These are phyloP conservation scores for Diaporthe citri DNA, from an alignment of 2,329 filamentous ascomycete genomes.

Conservation along the genomic window DNA sequence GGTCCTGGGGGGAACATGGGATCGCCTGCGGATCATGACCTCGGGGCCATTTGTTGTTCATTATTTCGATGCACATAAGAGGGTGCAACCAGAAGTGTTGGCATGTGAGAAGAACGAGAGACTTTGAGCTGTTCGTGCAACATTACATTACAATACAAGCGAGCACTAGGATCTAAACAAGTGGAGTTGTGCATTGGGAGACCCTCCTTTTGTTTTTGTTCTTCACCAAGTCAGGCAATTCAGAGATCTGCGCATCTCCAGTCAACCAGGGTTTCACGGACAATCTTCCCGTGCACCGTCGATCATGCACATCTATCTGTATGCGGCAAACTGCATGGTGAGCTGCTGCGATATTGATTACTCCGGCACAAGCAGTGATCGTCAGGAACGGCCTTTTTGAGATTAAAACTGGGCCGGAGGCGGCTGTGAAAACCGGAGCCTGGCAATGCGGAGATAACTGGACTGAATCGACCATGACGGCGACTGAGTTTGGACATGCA, in stretches of 20 bases:
- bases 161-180: neutral
- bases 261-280: neutral
- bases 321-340: neutral
- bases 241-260: neutral
- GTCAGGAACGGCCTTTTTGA: conserved; percentile 3
- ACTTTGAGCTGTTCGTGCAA: neutral
- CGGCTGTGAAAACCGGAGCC: conserved; percentile 27
- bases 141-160: neutral
- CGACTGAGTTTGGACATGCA: neutral
- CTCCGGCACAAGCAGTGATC: conserved; percentile 18
- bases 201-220: neutral
- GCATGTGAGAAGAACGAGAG: neutral
- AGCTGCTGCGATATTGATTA: neutral
- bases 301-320: conserved; percentile 17
- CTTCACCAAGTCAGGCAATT: neutral
- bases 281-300: neutral
- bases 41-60: neutral
- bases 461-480: conserved; percentile 15
- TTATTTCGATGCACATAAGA: neutral
- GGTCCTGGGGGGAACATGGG: neutral
- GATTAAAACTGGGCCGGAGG: conserved; percentile 29
- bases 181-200: neutral
- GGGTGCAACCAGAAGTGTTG: neutral
- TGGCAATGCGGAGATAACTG: neutral
- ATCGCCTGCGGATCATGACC: neutral